Percentiles rank a stretch among this genome's conserved stretches.
Conservation (phyloP, 2,329 filamentous ascomycete genomes). For the Gliomastix tumulicola region DNA sequence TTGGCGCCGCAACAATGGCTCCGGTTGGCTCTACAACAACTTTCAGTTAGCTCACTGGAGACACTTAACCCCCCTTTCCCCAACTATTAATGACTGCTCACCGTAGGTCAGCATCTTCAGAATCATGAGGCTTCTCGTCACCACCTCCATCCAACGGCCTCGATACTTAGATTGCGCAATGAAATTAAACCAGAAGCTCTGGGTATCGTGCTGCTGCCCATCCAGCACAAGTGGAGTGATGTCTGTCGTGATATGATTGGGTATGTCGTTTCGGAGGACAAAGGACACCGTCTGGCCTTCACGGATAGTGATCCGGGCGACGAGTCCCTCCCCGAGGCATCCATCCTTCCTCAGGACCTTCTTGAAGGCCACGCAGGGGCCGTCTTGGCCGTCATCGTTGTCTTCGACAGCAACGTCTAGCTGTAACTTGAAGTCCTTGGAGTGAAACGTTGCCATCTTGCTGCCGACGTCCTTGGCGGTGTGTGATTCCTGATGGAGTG, state of each 20-base stretch:
- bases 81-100: too few relatives aligned
- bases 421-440: conserved; percentile 52
- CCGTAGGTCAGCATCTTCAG: conserved; percentile 68
- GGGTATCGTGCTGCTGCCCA: conserved; percentile 60
- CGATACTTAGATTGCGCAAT: conserved; percentile 64
- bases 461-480: conserved; percentile 33
- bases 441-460: conserved; percentile 58
- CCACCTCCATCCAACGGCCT: conserved; percentile 66
- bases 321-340: conserved; percentile 55
- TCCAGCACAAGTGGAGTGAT: conserved; percentile 54
- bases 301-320: conserved; percentile 48
- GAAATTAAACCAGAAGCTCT: conserved; percentile 68
- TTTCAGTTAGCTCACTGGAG: not conserved
- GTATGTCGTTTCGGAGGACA: conserved; percentile 56
- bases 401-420: conserved; percentile 61
- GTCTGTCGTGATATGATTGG: conserved; percentile 47
- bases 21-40: conserved; percentile 56
- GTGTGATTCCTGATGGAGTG: conserved; percentile 38
- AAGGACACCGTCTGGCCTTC: conserved; percentile 67
- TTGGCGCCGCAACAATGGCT: conserved; percentile 69
- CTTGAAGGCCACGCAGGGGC: conserved; percentile 47
- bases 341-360: conserved; percentile 42
- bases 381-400: conserved; percentile 29
- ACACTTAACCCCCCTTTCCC: too few relatives aligned
- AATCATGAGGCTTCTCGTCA: conserved; percentile 64